Evolutionary conservation across 2,329 filamentous ascomycete genomes (phyloP), one percentile per base, ranked within the genome.

Genomic region (Alternaria sp.): DNA sequence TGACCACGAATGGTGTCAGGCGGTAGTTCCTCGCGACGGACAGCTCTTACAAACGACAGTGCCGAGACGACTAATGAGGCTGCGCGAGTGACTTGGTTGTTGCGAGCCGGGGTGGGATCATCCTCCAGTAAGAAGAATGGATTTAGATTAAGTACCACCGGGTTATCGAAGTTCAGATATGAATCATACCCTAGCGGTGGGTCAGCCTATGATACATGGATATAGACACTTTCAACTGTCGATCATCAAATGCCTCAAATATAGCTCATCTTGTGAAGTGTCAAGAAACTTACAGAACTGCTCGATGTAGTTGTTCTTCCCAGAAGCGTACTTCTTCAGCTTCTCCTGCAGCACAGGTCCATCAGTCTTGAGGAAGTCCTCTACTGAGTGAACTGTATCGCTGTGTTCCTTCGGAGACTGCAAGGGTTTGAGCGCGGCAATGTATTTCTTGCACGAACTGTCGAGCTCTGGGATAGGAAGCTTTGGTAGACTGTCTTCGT

Each of bases 81-180:
- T 11, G 96, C 94, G 60, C 96, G 89, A 20, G 94, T 98, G 69
- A 98, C 93, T 80, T 99, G 96, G 78, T 98, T 96, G 82, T 97
- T 97, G 67, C 96, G 88, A 49, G 95, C 94, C 3, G 96, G 96
- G 2, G 96, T 99, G 1, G 96, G 96, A 75, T 99, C 96, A 84
- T 99, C 96, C 81, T 97, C 96, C 56, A 99, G 86, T 60, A 99
- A 85, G 83, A 99, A 99, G 83, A 99, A 99, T 0, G 96, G 96
- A 76, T 99, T 99, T 68, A 99, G 84, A 81, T 99, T 98, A 70
- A 99, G 87, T 44, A 99, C 96, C 44, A 99, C 96, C 0, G 96
- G 94, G 75, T 97, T 98, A 78, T 98, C 96, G 77, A 91, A 99
- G 82, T 98, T 98, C 67, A 99, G 86, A 77, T 98, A 99, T 28